phyloP scores from a whole-genome alignment of 106 monocot species.

The Acanthochlamys bracteata region DNA sequence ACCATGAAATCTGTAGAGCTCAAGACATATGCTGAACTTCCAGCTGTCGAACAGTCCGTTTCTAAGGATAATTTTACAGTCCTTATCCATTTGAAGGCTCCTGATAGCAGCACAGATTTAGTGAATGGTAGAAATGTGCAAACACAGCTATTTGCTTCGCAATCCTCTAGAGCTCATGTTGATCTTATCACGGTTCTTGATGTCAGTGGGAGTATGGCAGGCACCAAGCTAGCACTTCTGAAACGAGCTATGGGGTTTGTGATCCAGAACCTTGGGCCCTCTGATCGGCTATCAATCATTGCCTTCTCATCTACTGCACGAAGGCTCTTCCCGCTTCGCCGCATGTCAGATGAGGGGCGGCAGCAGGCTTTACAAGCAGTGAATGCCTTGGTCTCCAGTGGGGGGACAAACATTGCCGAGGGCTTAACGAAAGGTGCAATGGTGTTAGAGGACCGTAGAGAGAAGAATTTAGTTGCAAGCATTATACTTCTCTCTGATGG shows the following conservation, averaged over 20 bases:
- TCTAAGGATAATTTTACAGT: conserved; percentile 43
- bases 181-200: conserved; percentile 90
- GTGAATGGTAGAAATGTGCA: neutral
- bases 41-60: conserved; percentile 34
- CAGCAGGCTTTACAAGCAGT: conserved; percentile 74
- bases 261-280: conserved; percentile 71
- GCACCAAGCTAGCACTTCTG: conserved; percentile 80
- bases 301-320: conserved; percentile 79
- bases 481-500: conserved; percentile 93
- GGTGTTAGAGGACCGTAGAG: conserved; percentile 64
- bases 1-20: conserved; percentile 31
- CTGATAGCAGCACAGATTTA: conserved; percentile 16
- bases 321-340: conserved; percentile 62
- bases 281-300: conserved; percentile 73
- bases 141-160: neutral
- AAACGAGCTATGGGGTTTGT: conserved; percentile 94
- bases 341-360: conserved; percentile 64
- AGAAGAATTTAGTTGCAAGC: conserved; percentile 71
- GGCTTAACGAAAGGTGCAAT: conserved; percentile 62
- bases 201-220: conserved; percentile 90
- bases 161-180: conserved; percentile 45
- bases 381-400: conserved; percentile 47
- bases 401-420: conserved; percentile 87
- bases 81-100: conserved; percentile 71
- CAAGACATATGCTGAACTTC: conserved; percentile 49